A percentile compares a stretch with the other conserved stretches of the same genome.
These are phyloP conservation scores for Boechera stricta DNA, from an alignment of 345 rosid genomes.

Conservation along the genomic window DNA sequence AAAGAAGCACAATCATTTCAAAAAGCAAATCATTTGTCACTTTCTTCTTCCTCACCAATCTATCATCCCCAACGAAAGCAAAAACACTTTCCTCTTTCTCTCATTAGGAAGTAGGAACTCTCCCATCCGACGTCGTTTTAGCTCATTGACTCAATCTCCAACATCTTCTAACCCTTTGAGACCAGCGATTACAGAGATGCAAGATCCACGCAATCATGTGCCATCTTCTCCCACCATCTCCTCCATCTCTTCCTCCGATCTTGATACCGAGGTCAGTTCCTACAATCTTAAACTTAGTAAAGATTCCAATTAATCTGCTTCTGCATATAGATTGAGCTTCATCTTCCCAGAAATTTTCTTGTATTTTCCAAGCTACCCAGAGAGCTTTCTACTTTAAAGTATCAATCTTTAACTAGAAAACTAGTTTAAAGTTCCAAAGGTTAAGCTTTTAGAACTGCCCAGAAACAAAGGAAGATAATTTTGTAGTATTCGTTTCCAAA, in stretches of 20 bases:
- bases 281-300: background rate
- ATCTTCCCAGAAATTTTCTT: background rate
- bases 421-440: constrained; percentile 4
- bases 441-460: constrained; percentile 16
- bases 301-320: background rate
- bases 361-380: background rate
- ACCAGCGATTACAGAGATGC: constrained; percentile 42
- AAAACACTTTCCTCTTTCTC: constrained; percentile 32
- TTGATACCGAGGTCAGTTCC: constrained; percentile 81
- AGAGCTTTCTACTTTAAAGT: background rate
- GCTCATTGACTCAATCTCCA: background rate
- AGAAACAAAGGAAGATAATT: background rate
- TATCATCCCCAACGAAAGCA: constrained; percentile 28
- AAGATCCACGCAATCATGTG: constrained; percentile 59
- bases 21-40: constrained; percentile 45
- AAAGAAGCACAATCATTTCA: constrained; percentile 35
- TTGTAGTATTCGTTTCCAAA: no score
- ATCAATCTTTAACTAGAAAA: constrained; percentile 12
- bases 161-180: background rate
- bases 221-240: constrained; percentile 78
- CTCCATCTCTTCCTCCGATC: constrained; percentile 92
- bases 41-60: constrained; percentile 36
- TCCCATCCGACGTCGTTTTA: constrained; percentile 24
- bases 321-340: background rate
- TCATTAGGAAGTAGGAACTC: background rate